Evolutionary conservation across 768 basidiomycete species (phyloP), one percentile per base, ranked within the genome.

Genomic region (Imleria badia): DNA sequence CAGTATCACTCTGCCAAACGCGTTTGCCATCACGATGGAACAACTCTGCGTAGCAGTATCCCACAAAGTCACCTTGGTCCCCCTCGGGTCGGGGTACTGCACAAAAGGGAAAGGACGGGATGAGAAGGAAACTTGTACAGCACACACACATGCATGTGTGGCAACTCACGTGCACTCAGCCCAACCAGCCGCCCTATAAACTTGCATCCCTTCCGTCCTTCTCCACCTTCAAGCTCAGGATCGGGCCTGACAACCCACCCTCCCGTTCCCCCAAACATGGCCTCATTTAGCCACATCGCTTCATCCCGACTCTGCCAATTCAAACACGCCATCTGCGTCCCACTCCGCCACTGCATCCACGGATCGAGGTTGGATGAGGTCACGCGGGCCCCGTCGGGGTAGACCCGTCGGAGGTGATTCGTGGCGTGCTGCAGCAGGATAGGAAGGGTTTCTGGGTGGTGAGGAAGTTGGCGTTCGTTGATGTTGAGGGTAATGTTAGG

Each of bases 231-330:
- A 14, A n/a, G 71, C 55, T 73, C 49, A 20, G 52, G 42, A 13
- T 59, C 58, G 1, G 84, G 83, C 58, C 81, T 82, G 33, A 74
- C 65, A 1, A 82, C 77, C 81, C 81, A 86, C 2, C 84, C 84
- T 3, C 68, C 61, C 4, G 75, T 80, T 0, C 81, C 84, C 0
- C 75, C 74, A 61, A 85, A 86, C 77, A 86, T 75, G 0, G 75
- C 84, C 64, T 84, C 85, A 59, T 85, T 84, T 22, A 86, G 63
- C 58, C 83, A 81, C 78, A 82, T 80, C 2, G 79, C 78, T 2
- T 58, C 61, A 60, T 85, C 83, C 59, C 78, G 83, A n/a, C 71
- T 73, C 67, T 86, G 84, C 84, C 84, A 85, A 58, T 86, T 85
- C 40, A 86, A 67, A 35, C 78, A 76, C 1, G 76, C 78, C 11